Percentiles rank a stretch among this genome's conserved stretches.
Conservation (phyloP, 495 filamentous ascomycete species). For the Lasiosphaeris hirsuta region DNA sequence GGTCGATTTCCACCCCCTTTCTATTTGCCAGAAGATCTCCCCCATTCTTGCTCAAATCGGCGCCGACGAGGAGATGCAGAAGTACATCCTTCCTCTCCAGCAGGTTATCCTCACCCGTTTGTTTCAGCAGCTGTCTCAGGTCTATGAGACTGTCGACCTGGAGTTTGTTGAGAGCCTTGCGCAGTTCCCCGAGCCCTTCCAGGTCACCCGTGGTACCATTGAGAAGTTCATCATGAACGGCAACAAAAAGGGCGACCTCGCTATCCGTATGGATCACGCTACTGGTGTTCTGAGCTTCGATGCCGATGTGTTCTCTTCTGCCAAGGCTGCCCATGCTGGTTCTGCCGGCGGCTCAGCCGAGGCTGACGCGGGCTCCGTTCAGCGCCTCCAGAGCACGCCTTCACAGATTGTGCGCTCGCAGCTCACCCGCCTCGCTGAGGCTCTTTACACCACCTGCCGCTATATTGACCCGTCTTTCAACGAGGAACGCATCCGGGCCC, state of each 20-base stretch:
- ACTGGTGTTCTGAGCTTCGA: slow-evolving; percentile 94
- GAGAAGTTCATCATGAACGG: slow-evolving; percentile 99
- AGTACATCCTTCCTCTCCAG: slow-evolving; percentile 90
- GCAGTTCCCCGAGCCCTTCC: slow-evolving; percentile 94
- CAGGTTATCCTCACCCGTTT: slow-evolving; percentile 97
- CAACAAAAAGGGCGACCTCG: slow-evolving; percentile 98
- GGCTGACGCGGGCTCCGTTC: slow-evolving; percentile 76
- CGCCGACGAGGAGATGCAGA: slow-evolving; percentile 91
- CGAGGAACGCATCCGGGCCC: slow-evolving; percentile 70
- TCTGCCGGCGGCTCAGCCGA: slow-evolving; percentile 87
- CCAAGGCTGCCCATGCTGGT: slow-evolving; percentile 86
- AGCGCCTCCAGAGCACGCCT: slow-evolving; percentile 93
- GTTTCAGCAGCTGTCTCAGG: slow-evolving; percentile 98
- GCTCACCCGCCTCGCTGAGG: slow-evolving; percentile 84
- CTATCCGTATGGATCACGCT: slow-evolving; percentile 93
- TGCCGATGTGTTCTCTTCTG: slow-evolving; percentile 94
- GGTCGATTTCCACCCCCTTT: slow-evolving; percentile 97
- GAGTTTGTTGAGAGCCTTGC: slow-evolving; percentile 91
- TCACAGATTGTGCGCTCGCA: slow-evolving; percentile 97
- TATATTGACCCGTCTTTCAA: slow-evolving; percentile 90
- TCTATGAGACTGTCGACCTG: slow-evolving; percentile 96
- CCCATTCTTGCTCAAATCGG: slow-evolving; percentile 94
- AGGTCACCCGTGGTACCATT: slow-evolving; percentile 84
- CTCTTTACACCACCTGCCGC: slow-evolving; percentile 86
- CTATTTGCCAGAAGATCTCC: slow-evolving; percentile 98